Conservation (phyloP, 495 filamentous ascomycete species). For the Durotheca rogersii region DNA sequence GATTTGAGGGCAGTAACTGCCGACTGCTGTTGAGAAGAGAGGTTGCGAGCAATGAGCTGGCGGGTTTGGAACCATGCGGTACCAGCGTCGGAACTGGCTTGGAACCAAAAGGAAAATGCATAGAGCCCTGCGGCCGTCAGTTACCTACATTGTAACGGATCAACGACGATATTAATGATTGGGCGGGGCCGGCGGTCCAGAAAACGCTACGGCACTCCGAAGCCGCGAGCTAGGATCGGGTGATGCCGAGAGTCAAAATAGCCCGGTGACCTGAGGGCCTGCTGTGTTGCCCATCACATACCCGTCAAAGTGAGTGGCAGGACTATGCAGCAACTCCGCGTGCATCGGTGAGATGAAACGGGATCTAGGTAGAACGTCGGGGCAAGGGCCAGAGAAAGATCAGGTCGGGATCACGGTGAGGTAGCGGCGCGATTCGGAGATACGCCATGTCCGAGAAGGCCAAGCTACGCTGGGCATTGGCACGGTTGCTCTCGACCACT, state of each 20-base stretch:
- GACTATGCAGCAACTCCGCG: constrained; percentile 23
- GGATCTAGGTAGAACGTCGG: too few relatives aligned
- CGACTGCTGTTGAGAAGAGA: neutral
- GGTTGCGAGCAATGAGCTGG: neutral
- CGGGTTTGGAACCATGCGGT: neutral
- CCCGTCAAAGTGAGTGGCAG: constrained; percentile 10
- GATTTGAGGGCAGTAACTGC: neutral
- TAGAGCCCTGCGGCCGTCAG: neutral
- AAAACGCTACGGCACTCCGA: too few relatives aligned
- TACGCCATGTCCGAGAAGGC: too few relatives aligned
- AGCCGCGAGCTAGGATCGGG: constrained; percentile 1
- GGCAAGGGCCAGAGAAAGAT: too few relatives aligned
- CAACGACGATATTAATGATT: neutral
- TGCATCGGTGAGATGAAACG: constrained; percentile 20
- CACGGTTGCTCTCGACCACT: constrained; percentile 2
- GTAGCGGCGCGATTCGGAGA: too few relatives aligned
- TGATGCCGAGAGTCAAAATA: constrained; percentile 20
- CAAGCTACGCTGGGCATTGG: constrained; percentile 4
- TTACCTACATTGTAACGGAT: neutral
- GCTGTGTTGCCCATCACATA: constrained; percentile 17
- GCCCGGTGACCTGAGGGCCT: constrained; percentile 23
- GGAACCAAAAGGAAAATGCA: neutral
- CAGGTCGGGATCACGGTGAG: constrained; percentile 14
- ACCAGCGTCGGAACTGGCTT: neutral
- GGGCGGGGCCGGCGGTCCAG: neutral